Base-by-base conservation (phyloP, 139 green algal genomes). In the Penium margaritaceum region DNA sequence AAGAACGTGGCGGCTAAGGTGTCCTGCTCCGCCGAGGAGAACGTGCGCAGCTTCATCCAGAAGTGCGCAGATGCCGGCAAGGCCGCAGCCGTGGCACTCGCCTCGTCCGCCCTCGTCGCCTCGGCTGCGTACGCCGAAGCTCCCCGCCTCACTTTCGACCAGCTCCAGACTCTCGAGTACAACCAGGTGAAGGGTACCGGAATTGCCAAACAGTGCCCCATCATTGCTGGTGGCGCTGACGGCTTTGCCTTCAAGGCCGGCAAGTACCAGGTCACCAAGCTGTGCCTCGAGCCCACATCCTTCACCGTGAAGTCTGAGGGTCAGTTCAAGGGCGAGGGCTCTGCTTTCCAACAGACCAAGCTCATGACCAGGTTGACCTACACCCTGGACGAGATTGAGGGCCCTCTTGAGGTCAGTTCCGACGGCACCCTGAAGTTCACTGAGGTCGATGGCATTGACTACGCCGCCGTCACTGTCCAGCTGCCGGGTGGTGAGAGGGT, bases 331-430 rank as follows among this genome's bases (percentile, higher is more conserved):
- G 63, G n/a, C 27, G 15, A 33, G 32, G 64, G 29, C 9, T 17
- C 39, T 37, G 66, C 39, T 4, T 76, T 91, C 95, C 87, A 93
- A 12, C 88, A 91, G 77, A 99, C 94, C 65, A 97, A 95, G 89
- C 89, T 99, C n/a, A 96, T 97, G 89, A 99, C 94, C 32, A 88
- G 94, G 41, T 84, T 98, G 57, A 99, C 94, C 70, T 99, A 99
- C 92, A 98, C 94, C 32, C 87, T 99, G 79, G 94, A 97, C 72
- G 87, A 89, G 44, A 83, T 86, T 24, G 63, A 78, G 44, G 81
- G 81, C 41, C 27, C 51, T 29, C 60, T 78, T 30, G 39, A 67
- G n/a, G 63, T 78, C 74, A 81, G 81, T 80, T 84, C 86, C 65
- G 92, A 91, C 79, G n/a, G n/a, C n/a, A 89, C 87, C 19, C 88